Evolutionary conservation across 192 early-diverging fungal genomes (phyloP).

Genomic region (Coemansia sp.): DNA sequence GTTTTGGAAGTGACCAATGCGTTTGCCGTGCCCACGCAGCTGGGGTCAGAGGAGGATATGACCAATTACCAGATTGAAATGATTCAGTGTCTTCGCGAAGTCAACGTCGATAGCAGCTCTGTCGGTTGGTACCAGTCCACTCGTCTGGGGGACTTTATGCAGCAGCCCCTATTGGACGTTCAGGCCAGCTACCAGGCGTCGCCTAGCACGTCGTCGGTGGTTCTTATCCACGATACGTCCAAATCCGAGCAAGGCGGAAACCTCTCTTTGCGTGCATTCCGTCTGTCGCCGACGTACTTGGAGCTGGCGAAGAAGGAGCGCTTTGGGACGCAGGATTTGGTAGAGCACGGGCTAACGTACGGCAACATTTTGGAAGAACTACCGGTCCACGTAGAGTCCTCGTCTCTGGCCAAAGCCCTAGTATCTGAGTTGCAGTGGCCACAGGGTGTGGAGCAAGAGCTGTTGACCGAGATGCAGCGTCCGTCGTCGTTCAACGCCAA

Average conservation of each 20-base stretch:
- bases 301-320: constrained; percentile 78
- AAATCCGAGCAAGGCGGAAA: constrained; percentile 84
- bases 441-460: constrained; percentile 56
- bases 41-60: constrained; percentile 63
- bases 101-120: constrained; percentile 95
- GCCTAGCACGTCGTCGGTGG: constrained; percentile 72
- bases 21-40: constrained; percentile 79
- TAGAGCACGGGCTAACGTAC: constrained; percentile 77
- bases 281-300: constrained; percentile 86
- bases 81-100: constrained; percentile 89
- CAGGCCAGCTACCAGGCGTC: constrained; percentile 91
- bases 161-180: constrained; percentile 87
- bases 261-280: constrained; percentile 84
- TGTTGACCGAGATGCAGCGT: constrained; percentile 70
- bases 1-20: constrained; percentile 93
- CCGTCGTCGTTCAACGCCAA: constrained; percentile 61
- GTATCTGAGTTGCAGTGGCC: constrained; percentile 71
- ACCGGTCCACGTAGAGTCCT: constrained; percentile 87
- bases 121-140: constrained; percentile 98
- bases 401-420: constrained; percentile 77
- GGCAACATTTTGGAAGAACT: constrained; percentile 90
- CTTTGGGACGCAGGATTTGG: constrained; percentile 84
- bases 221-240: constrained; percentile 92
- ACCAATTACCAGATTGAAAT: constrained; percentile 93
- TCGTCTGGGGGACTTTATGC: constrained; percentile 86